phyloP scores from a whole-genome alignment of 768 basidiomycete species.

The Tubosaeta sp. region DNA sequence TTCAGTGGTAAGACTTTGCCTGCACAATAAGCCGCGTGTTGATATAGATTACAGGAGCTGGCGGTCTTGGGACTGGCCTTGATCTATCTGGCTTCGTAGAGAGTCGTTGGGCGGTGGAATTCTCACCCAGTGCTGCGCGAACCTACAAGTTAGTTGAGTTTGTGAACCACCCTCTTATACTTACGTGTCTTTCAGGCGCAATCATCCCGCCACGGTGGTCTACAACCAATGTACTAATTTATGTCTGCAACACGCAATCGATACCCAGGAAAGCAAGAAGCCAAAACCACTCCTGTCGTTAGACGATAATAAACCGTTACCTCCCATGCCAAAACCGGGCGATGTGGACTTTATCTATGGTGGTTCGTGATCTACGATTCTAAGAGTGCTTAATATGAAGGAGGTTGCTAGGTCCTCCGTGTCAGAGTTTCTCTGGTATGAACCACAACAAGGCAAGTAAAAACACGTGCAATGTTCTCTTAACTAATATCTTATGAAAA shows the following conservation, averaged over 20 bases:
- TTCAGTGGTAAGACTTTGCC: slow-evolving; percentile 51
- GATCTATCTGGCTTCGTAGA: slow-evolving; percentile 57
- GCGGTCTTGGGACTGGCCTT: slow-evolving; percentile 68
- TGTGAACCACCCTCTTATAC: background rate
- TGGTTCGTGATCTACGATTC: slow-evolving; percentile 38
- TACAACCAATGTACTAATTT: slow-evolving; percentile 63
- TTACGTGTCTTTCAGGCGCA: slow-evolving; percentile 39
- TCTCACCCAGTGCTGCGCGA: slow-evolving; percentile 55
- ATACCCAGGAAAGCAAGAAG: slow-evolving; percentile 38
- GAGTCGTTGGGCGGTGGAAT: slow-evolving; percentile 68
- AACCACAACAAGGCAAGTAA: slow-evolving; percentile 55
- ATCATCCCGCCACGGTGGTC: slow-evolving; percentile 57
- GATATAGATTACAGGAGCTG: slow-evolving; percentile 49
- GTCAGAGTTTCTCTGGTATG: slow-evolving; percentile 65
- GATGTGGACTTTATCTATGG: slow-evolving; percentile 73
- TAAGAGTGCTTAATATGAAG: background rate
- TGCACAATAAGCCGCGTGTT: background rate
- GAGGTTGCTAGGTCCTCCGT: slow-evolving; percentile 57
- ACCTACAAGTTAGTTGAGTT: slow-evolving; percentile 51
- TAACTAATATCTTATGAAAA: slow-evolving; percentile 3
- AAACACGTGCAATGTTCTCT: background rate
- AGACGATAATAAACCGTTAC: slow-evolving; percentile 35
- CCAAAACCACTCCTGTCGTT: slow-evolving; percentile 39
- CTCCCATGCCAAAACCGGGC: slow-evolving; percentile 51
- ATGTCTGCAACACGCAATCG: slow-evolving; percentile 56